Evolutionary conservation across 2,329 filamentous ascomycete species (phyloP).

Genomic region (Tolypocladium endophyticum): DNA sequence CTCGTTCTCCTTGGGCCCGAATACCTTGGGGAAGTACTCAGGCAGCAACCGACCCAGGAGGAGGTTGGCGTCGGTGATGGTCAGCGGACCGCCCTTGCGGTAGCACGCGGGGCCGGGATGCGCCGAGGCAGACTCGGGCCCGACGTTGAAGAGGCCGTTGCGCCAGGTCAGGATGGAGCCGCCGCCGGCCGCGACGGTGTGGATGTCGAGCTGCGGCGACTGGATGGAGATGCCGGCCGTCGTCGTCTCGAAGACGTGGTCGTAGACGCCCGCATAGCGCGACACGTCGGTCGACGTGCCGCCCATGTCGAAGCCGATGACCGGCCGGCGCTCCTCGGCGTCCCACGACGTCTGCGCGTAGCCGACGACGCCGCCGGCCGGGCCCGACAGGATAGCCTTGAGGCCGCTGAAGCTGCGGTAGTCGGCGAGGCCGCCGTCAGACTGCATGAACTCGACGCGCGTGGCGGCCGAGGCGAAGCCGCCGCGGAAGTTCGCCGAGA

Average conservation of each 20-base stretch:
- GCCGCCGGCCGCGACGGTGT: conserved; percentile 68
- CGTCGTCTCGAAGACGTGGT: conserved; percentile 57
- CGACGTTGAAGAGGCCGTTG: conserved; percentile 64
- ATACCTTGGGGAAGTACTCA: conserved; percentile 61
- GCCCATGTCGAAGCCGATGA: conserved; percentile 65
- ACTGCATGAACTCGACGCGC: conserved; percentile 66
- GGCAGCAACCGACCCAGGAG: conserved; percentile 50
- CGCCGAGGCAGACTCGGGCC: conserved; percentile 60
- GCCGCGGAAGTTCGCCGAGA: conserved; percentile 23
- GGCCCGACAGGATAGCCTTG: conserved; percentile 60
- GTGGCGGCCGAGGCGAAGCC: conserved; percentile 23
- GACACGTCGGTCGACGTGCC: conserved; percentile 71
- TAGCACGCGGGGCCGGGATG: conserved; percentile 65
- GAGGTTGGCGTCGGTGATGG: conserved; percentile 63
- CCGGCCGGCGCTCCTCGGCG: conserved; percentile 51
- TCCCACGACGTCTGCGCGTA: conserved; percentile 68
- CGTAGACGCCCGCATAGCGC: conserved; percentile 42
- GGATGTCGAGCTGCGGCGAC: conserved; percentile 70
- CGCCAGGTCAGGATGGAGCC: conserved; percentile 61
- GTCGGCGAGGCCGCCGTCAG: conserved; percentile 39
- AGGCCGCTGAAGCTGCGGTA: conserved; percentile 57
- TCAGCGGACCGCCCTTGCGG: conserved; percentile 60
- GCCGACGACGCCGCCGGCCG: conserved; percentile 68
- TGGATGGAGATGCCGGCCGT: conserved; percentile 72
- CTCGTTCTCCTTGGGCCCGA: conserved; percentile 11